A percentile compares a stretch with the other conserved stretches of the same genome.
Conservation (phyloP, 495 filamentous ascomycete genomes). For the Xylaria sp. region DNA sequence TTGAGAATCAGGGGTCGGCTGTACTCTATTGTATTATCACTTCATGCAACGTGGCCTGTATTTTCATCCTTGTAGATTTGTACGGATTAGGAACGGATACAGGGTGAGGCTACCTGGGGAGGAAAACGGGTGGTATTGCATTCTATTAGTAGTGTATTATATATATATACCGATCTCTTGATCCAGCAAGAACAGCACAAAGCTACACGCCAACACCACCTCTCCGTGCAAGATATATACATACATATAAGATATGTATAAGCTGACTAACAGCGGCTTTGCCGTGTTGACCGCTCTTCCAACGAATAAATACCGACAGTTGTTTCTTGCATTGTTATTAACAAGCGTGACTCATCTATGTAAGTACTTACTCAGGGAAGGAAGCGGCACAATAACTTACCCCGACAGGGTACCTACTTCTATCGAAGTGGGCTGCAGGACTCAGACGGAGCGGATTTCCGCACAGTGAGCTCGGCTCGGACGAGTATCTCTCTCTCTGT, state of each 20-base stretch:
- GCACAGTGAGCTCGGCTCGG: not conserved
- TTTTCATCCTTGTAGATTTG: not conserved
- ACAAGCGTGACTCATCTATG: not conserved
- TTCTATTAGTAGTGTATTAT: not conserved
- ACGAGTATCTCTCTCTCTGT: no score
- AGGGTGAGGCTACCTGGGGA: not conserved
- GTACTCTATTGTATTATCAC: conserved; percentile 4
- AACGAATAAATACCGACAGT: no score
- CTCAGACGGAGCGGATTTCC: not conserved
- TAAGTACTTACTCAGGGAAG: no score
- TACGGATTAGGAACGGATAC: not conserved
- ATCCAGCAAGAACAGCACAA: no score
- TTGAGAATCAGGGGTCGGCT: not conserved
- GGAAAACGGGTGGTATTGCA: not conserved
- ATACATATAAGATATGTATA: not conserved
- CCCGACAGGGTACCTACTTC: not conserved
- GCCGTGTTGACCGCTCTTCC: not conserved
- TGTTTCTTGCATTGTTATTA: not conserved
- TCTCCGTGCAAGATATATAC: not conserved
- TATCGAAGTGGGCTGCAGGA: no score
- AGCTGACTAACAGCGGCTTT: not conserved
- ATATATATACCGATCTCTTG: not conserved
- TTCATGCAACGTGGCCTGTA: not conserved
- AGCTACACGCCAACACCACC: no score
- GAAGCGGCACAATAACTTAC: not conserved